Percentiles rank a stretch among this genome's conserved stretches.
These are phyloP conservation scores for Aspergillus homomorphus DNA, from an alignment of 495 filamentous ascomycete genomes.

Conservation along the genomic window DNA sequence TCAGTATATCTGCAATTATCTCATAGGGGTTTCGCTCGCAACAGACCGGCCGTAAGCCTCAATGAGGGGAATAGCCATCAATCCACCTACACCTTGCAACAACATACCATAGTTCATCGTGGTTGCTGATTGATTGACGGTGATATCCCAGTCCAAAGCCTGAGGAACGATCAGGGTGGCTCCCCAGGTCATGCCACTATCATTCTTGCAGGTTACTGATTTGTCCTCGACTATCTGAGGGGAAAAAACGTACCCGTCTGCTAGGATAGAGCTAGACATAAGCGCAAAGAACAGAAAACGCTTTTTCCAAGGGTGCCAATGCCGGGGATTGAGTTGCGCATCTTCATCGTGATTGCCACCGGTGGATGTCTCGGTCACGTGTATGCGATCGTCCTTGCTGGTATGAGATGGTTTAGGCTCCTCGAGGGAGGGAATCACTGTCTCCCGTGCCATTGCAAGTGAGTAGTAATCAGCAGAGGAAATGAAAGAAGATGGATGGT, in stretches of 20 bases:
- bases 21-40: neutral
- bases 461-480: no score
- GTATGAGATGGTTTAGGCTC: neutral
- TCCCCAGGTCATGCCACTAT: slow-evolving; percentile 50
- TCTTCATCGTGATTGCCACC: neutral
- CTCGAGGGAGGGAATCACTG: neutral
- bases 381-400: neutral
- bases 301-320: slow-evolving; percentile 31
- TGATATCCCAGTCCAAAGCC: slow-evolving; percentile 47
- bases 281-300: slow-evolving; percentile 33
- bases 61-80: slow-evolving; percentile 50
- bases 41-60: slow-evolving; percentile 47
- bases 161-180: slow-evolving; percentile 48
- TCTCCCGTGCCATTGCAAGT: neutral
- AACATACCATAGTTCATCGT: slow-evolving; percentile 51
- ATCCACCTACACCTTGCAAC: slow-evolving; percentile 51
- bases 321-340: slow-evolving; percentile 19
- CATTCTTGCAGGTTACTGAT: slow-evolving; percentile 22
- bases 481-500: no score
- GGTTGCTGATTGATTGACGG: slow-evolving; percentile 36
- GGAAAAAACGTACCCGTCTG: slow-evolving; percentile 30
- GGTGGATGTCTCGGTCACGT: neutral
- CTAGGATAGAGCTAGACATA: slow-evolving; percentile 37
- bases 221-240: slow-evolving; percentile 13
- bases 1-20: neutral